Conservation (phyloP, 768 basidiomycete genomes). For the Amanita inopinata region DNA sequence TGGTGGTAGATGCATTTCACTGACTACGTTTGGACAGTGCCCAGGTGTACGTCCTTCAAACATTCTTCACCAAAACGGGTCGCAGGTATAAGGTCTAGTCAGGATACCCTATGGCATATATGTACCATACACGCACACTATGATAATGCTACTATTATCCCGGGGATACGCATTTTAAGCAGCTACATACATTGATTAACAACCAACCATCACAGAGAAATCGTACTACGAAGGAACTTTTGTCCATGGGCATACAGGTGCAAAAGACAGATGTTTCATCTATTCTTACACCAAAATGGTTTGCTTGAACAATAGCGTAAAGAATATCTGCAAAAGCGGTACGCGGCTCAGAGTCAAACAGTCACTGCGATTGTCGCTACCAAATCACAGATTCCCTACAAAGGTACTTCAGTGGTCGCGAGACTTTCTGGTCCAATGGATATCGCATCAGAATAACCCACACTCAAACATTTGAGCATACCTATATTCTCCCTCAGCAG, state of each 20-base stretch:
- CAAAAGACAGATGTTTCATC: too few relatives aligned
- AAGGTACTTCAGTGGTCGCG: slow-evolving; percentile 72
- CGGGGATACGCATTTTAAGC: too few relatives aligned
- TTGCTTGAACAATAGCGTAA: too few relatives aligned
- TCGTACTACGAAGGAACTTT: too few relatives aligned
- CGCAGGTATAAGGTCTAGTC: slow-evolving; percentile 77
- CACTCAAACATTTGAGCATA: slow-evolving; percentile 18
- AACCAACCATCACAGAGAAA: too few relatives aligned
- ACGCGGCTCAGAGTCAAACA: too few relatives aligned
- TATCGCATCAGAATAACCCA: slow-evolving; percentile 3
- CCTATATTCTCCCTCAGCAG: slow-evolving; percentile 95
- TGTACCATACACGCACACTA: slow-evolving; percentile 8
- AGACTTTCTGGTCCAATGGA: slow-evolving; percentile 55
- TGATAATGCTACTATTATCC: slow-evolving; percentile 5
- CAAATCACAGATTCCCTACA: slow-evolving; percentile 14
- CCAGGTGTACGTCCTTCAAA: slow-evolving; percentile 89
- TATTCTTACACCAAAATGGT: too few relatives aligned
- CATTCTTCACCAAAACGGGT: slow-evolving; percentile 94
- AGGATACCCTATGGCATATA: slow-evolving; percentile 4
- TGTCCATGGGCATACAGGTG: too few relatives aligned
- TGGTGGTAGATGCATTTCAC: slow-evolving; percentile 1
- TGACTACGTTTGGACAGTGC: slow-evolving; percentile 34
- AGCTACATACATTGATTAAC: too few relatives aligned
- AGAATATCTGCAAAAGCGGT: too few relatives aligned
- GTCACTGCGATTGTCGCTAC: too few relatives aligned